Conservation (phyloP, 257 asterid genomes). For the Solanum virginianum region DNA sequence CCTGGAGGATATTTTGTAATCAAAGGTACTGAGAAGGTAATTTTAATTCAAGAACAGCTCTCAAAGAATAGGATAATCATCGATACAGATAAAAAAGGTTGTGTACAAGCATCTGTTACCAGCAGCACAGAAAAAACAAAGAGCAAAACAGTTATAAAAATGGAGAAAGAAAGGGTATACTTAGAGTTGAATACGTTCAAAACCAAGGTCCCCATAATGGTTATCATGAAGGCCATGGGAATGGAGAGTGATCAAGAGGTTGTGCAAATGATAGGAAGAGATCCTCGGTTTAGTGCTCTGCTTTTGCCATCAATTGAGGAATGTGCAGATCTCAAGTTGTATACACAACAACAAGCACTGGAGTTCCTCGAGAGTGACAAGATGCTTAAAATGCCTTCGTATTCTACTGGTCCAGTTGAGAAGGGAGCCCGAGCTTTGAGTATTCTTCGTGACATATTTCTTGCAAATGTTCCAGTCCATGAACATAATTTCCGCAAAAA, state of each 20-base stretch:
- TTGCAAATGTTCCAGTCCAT: constrained; percentile 71
- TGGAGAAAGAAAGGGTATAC: constrained; percentile 86
- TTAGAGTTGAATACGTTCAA: constrained; percentile 54
- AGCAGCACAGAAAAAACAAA: constrained; percentile 68
- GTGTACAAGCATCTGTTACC: constrained; percentile 97
- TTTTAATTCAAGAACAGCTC: constrained; percentile 93
- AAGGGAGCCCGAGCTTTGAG: constrained; percentile 66
- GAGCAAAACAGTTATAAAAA: constrained; percentile 65
- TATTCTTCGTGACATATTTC: constrained; percentile 50
- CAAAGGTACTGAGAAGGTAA: constrained; percentile 92
- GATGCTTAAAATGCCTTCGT: constrained; percentile 32
- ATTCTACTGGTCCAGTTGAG: constrained; percentile 6
- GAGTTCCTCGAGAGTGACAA: constrained; percentile 51
- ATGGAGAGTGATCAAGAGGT: constrained; percentile 98
- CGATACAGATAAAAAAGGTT: constrained; percentile 77
- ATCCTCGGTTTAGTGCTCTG: constrained; percentile 77
- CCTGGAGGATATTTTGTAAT: constrained; percentile 92
- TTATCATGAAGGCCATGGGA: constrained; percentile 91
- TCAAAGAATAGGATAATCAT: constrained; percentile 93
- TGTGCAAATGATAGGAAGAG: constrained; percentile 97
- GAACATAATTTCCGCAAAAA: constrained; percentile 67
- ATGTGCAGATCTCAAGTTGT: constrained; percentile 47
- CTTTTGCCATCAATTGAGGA: constrained; percentile 95
- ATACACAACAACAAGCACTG: constrained; percentile 63
- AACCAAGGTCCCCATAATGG: constrained; percentile 88